These are phyloP conservation scores for Musa schizocarpa DNA, from an alignment of 176 grass and related monocot genomes.

Conservation along the genomic window DNA sequence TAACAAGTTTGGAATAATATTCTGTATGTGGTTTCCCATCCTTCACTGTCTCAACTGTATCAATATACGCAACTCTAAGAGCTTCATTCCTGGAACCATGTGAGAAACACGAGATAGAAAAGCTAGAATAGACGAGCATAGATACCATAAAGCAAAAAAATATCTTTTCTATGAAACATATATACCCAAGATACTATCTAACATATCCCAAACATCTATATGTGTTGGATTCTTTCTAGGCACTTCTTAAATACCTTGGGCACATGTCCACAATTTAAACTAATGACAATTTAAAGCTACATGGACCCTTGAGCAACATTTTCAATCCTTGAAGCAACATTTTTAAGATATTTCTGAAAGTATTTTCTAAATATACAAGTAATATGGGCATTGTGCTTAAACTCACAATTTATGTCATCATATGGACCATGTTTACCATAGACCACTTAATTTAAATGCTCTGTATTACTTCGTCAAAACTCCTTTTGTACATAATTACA, in stretches of 20 bases:
- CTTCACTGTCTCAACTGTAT: constrained; percentile 58
- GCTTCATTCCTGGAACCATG: constrained; percentile 74
- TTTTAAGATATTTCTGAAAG: too few relatives aligned
- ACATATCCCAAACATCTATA: too few relatives aligned
- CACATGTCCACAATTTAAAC: too few relatives aligned
- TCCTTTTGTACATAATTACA: too few relatives aligned
- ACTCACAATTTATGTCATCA: too few relatives aligned
- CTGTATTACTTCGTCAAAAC: too few relatives aligned
- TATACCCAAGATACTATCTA: background rate
- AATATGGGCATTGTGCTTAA: too few relatives aligned
- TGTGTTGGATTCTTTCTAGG: too few relatives aligned
- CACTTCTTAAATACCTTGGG: too few relatives aligned
- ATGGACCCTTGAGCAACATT: background rate
- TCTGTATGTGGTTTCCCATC: constrained; percentile 58
- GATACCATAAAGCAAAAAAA: background rate
- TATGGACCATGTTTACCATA: too few relatives aligned
- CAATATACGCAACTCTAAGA: constrained; percentile 88
- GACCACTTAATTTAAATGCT: too few relatives aligned
- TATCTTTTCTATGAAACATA: background rate
- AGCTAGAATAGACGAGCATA: background rate
- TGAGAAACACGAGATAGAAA: constrained; percentile 1
- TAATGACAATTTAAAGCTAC: background rate
- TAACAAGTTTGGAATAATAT: constrained; percentile 94
- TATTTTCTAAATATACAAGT: too few relatives aligned
- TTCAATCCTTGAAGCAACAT: background rate